These are phyloP conservation scores for Aspergillus thermomutatus DNA, from an alignment of 2,329 filamentous ascomycete genomes.

Conservation along the genomic window DNA sequence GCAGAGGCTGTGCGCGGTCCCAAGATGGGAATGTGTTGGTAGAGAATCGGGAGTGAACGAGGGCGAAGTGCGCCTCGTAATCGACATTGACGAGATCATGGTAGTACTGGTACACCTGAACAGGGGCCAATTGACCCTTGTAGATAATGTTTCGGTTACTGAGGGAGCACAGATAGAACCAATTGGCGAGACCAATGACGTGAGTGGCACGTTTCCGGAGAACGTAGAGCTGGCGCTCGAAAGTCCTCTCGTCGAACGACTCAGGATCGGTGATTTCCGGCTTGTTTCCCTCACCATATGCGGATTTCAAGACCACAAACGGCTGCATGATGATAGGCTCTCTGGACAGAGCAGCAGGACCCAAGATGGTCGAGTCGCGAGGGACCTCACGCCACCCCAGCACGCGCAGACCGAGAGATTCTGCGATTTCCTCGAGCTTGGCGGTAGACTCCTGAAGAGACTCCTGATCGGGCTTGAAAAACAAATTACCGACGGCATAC, in stretches of 20 bases:
- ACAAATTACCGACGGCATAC: constrained; percentile 95
- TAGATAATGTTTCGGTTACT: constrained; percentile 99
- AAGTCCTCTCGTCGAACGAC: constrained; percentile 77
- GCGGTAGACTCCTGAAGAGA: constrained; percentile 84
- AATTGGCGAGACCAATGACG: constrained; percentile 92
- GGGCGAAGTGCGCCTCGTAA: constrained; percentile 93
- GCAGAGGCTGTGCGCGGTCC: constrained; percentile 92
- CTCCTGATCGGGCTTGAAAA: constrained; percentile 96
- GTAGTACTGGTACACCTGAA: constrained; percentile 97
- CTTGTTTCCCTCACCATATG: constrained; percentile 76
- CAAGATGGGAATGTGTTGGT: constrained; percentile 98
- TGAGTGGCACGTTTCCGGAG: constrained; percentile 93
- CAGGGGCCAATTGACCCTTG: constrained; percentile 91
- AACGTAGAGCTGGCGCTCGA: constrained; percentile 91
- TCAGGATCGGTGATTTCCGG: constrained; percentile 76
- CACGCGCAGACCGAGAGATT: constrained; percentile 80
- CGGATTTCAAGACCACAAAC: constrained; percentile 82
- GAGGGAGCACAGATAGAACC: constrained; percentile 97
- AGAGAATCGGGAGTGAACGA: constrained; percentile 95
- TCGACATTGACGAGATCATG: constrained; percentile 95
- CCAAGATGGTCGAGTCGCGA: constrained; percentile 86
- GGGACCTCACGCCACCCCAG: constrained; percentile 96
- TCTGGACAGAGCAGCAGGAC: constrained; percentile 85
- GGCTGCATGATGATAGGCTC: constrained; percentile 95
- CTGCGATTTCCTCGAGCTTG: constrained; percentile 91